Base-by-base conservation (phyloP, 2,329 filamentous ascomycete genomes). In the Basipetospora chlamydospora region DNA sequence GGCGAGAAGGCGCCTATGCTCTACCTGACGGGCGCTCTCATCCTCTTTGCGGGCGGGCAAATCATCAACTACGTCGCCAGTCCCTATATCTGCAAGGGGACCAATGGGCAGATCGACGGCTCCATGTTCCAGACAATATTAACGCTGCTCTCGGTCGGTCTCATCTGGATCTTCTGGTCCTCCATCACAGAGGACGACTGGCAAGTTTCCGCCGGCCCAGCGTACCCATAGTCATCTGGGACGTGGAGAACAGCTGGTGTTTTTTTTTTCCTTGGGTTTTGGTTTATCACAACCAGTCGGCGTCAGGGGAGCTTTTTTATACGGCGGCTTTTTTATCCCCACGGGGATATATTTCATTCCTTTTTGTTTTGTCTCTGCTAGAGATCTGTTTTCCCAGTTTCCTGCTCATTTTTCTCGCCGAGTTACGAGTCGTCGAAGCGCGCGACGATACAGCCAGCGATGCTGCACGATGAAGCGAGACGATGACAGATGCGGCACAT, bases 121-220 rank as follows among this genome's bases (percentile, higher is more conserved):
- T 76, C 88, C 5, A 60, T 98, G 1, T 98, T 98, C 56, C 74
- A 95, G 57, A 93, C 87, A 0, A 63, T 96, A 6, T 96, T 98
- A 61, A 96, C 87, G 0, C 66, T 95, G 1, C 61, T 88, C 10
- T 70, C 87, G 1, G 85, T 98, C 4, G 67, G 84, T 13, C 75
- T 75, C 59, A 62, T 95, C 44, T 98, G 90, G 87, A 58, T 83
- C 39, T 98, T 98, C 66, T 98, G 90, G 90, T 93, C 86, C 32
- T 95, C 86, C 61, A 98, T 98, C 49, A 98, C 90, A 12, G 90
- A 98, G 60, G 90, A 98, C 51, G 88, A 95, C 63, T 98, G 90
- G 90, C 85, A 87, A 13, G 69, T 70, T 57, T 61, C 66, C 23
- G 57, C 56, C 8, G 55, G 55, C 38, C 53, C 46, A 31, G 46